phyloP scores from a whole-genome alignment of 306 rosid species.

The Bauhinia variegata region DNA sequence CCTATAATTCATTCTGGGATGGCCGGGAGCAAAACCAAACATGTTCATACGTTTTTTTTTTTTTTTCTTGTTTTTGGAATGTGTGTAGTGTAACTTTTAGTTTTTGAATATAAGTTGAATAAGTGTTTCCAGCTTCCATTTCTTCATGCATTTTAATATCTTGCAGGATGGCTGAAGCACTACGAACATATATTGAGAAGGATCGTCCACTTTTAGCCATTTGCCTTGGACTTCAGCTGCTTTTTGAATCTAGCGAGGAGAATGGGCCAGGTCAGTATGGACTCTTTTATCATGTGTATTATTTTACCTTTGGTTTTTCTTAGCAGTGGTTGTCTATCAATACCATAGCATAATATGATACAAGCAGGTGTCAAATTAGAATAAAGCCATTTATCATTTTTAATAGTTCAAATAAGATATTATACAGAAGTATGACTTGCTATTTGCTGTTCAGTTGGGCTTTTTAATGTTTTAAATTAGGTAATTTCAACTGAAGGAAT shows the following conservation, averaged over 20 bases:
- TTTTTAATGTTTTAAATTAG: not conserved
- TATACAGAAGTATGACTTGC: not conserved
- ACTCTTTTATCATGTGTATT: not conserved
- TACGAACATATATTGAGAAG: slow-evolving; percentile 73
- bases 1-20: no score
- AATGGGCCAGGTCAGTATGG: slow-evolving; percentile 73
- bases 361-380: slow-evolving; percentile 10
- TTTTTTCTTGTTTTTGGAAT: slow-evolving; percentile 12
- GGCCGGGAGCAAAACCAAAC: no score
- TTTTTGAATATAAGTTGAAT: slow-evolving; percentile 8
- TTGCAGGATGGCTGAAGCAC: slow-evolving; percentile 91
- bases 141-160: slow-evolving; percentile 20
- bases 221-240: slow-evolving; percentile 97
- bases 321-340: not conserved
- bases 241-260: slow-evolving; percentile 92
- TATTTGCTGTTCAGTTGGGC: not conserved
- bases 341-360: slow-evolving; percentile 12
- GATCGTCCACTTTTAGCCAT: slow-evolving; percentile 93
- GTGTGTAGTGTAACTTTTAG: not conserved
- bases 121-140: slow-evolving; percentile 1
- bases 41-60: not conserved
- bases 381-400: not conserved
- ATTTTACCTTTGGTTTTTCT: not conserved
- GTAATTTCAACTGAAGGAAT: not conserved
- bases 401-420: not conserved